Conservation (phyloP, 1,284 basidiomycete species). For the Puccinia sorghi region DNA sequence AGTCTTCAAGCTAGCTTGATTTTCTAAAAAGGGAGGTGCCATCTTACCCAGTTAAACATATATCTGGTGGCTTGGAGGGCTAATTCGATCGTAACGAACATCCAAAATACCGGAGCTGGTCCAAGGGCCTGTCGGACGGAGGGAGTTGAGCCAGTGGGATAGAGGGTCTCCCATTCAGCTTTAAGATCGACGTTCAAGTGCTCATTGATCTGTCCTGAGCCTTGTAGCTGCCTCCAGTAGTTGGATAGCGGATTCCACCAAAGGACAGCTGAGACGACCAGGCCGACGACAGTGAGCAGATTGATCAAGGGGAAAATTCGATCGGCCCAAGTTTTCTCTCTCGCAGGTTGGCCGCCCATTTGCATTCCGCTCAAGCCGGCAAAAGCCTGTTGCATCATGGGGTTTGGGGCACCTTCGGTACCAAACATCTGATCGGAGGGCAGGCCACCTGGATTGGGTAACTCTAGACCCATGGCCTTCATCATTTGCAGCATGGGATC, state of each 20-base stretch:
- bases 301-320: slow-evolving; percentile 34
- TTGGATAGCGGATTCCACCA: slow-evolving; percentile 41
- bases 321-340: slow-evolving; percentile 27
- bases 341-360: slow-evolving; percentile 1
- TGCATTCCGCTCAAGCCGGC: slow-evolving; percentile 25
- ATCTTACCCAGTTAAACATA: slow-evolving; percentile 37
- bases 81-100: slow-evolving; percentile 48
- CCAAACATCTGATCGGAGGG: slow-evolving; percentile 27
- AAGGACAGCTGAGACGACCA: slow-evolving; percentile 14
- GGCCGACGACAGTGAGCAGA: slow-evolving; percentile 10
- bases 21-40: neutral
- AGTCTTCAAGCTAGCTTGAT: neutral
- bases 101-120: slow-evolving; percentile 47
- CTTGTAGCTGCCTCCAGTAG: slow-evolving; percentile 25
- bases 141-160: slow-evolving; percentile 36
- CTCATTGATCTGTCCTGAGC: neutral
- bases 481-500: slow-evolving; percentile 49
- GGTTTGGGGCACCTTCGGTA: neutral
- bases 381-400: slow-evolving; percentile 37
- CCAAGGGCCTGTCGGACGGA: slow-evolving; percentile 36
- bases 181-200: slow-evolving; percentile 14
- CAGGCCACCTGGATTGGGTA: slow-evolving; percentile 14
- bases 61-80: slow-evolving; percentile 37
- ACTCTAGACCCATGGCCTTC: slow-evolving; percentile 45
- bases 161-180: slow-evolving; percentile 42